Percentiles rank a stretch among this genome's conserved stretches.
Conservation (phyloP, 352 stramenopile species). For the Pythium plurisporium region DNA sequence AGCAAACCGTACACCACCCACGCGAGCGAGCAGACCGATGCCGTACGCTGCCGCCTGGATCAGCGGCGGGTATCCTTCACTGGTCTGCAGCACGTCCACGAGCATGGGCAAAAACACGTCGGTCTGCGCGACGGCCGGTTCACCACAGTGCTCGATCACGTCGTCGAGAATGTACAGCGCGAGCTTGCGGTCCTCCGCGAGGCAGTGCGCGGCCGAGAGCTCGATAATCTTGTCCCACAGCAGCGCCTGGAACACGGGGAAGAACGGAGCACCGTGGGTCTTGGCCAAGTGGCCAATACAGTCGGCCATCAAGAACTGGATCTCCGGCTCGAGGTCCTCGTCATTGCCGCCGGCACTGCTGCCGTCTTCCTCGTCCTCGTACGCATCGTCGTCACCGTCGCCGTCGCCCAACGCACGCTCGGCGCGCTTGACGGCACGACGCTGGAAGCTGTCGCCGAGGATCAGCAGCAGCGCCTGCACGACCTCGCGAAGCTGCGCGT, state of each 20-base stretch:
- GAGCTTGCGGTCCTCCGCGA: constrained; percentile 76
- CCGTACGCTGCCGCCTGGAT: constrained; percentile 72
- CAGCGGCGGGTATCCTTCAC: constrained; percentile 46
- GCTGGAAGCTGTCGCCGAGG: constrained; percentile 77
- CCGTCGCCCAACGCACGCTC: constrained; percentile 33
- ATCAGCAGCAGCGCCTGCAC: constrained; percentile 73
- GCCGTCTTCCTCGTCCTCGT: constrained; percentile 24
- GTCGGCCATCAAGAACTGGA: constrained; percentile 79
- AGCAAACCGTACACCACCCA: constrained; percentile 49
- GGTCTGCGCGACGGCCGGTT: constrained; percentile 37
- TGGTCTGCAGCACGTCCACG: constrained; percentile 57
- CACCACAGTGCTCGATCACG: constrained; percentile 74
- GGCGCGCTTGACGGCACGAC: constrained; percentile 52
- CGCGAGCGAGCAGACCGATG: constrained; percentile 58
- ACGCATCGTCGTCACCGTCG: constrained; percentile 32
- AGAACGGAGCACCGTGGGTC: constrained; percentile 58
- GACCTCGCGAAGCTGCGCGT: constrained; percentile 65
- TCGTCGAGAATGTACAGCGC: constrained; percentile 86
- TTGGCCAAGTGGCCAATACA: constrained; percentile 73
- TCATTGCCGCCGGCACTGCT: constrained; percentile 34
- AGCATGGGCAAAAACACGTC: constrained; percentile 69
- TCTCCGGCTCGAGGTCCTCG: constrained; percentile 57
- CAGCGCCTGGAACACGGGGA: constrained; percentile 67
- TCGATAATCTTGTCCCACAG: constrained; percentile 79
- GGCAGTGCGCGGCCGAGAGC: constrained; percentile 56